Evolutionary conservation across 2,329 filamentous ascomycete genomes (phyloP).

Genomic region (Talaromyces sp.): DNA sequence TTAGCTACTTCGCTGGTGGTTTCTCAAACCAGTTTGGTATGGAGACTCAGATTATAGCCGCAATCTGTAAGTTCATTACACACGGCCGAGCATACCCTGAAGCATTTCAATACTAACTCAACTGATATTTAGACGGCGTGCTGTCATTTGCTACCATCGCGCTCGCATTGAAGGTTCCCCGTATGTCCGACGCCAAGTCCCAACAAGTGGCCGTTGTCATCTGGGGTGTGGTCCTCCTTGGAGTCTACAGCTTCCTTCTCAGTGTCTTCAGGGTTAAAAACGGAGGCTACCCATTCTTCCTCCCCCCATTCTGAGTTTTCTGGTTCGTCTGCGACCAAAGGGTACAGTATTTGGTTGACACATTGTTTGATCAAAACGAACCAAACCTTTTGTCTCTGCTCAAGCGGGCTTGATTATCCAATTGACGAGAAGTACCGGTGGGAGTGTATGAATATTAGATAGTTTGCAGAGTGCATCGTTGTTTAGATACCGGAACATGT

Average conservation of each 20-base stretch:
- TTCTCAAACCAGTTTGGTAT: constrained; percentile 93
- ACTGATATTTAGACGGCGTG: constrained; percentile 55
- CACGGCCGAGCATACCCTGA: neutral
- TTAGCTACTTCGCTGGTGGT: constrained; percentile 83
- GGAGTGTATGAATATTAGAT: neutral
- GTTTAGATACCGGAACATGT: neutral
- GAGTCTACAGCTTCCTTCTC: constrained; percentile 88
- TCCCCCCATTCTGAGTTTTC: constrained; percentile 71
- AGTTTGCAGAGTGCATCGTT: neutral
- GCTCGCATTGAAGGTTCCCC: constrained; percentile 88
- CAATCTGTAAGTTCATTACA: constrained; percentile 66
- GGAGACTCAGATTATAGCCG: constrained; percentile 91
- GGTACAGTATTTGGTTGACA: neutral
- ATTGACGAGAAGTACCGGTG: neutral
- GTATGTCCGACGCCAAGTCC: constrained; percentile 67
- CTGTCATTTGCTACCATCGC: constrained; percentile 86
- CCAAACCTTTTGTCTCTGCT: neutral
- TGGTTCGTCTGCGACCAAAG: neutral
- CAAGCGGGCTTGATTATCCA: neutral
- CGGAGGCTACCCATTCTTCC: constrained; percentile 83
- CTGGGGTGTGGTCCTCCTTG: constrained; percentile 70
- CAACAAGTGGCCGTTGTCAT: constrained; percentile 78
- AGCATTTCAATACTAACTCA: neutral
- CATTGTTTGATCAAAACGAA: neutral
- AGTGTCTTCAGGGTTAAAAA: constrained; percentile 96